These are phyloP conservation scores for Sophora flavescens DNA, from an alignment of 306 rosid genomes.

Conservation along the genomic window DNA sequence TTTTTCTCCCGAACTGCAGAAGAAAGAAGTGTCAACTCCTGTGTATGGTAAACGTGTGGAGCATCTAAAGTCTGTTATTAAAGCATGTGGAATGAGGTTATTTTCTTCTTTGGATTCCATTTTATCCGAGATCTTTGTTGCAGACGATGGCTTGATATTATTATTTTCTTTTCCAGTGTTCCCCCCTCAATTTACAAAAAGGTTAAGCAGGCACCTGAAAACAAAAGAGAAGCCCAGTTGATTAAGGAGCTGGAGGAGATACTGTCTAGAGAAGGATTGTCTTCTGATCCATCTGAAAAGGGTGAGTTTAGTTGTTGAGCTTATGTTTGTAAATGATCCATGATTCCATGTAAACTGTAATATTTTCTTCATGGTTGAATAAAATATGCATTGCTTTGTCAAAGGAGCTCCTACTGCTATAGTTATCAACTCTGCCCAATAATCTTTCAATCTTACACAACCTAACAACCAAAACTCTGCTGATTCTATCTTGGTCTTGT, in stretches of 20 bases:
- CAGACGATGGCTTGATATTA: constrained; percentile 43
- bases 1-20: constrained; percentile 58
- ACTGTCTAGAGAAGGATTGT: constrained; percentile 84
- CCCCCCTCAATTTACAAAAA: constrained; percentile 88
- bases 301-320: constrained; percentile 56
- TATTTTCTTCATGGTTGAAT: constrained; percentile 43
- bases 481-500: constrained; percentile 16
- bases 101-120: constrained; percentile 43
- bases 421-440: constrained; percentile 30
- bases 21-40: constrained; percentile 78
- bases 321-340: constrained; percentile 32
- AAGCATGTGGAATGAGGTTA: constrained; percentile 97
- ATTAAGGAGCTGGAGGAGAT: constrained; percentile 88
- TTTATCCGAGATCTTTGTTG: constrained; percentile 37
- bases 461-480: constrained; percentile 20
- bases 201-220: constrained; percentile 88
- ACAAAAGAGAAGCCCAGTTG: constrained; percentile 79
- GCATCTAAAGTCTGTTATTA: constrained; percentile 85
- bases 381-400: constrained; percentile 22
- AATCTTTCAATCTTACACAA: neutral
- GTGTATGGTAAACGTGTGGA: constrained; percentile 90
- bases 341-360: constrained; percentile 33
- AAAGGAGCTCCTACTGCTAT: constrained; percentile 17
- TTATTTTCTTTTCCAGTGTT: constrained; percentile 61
- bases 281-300: constrained; percentile 87